Evolutionary conservation across 345 rosid genomes (phyloP), one percentile per base, ranked within the genome.

Genomic region (Cardamine resedifolia): DNA sequence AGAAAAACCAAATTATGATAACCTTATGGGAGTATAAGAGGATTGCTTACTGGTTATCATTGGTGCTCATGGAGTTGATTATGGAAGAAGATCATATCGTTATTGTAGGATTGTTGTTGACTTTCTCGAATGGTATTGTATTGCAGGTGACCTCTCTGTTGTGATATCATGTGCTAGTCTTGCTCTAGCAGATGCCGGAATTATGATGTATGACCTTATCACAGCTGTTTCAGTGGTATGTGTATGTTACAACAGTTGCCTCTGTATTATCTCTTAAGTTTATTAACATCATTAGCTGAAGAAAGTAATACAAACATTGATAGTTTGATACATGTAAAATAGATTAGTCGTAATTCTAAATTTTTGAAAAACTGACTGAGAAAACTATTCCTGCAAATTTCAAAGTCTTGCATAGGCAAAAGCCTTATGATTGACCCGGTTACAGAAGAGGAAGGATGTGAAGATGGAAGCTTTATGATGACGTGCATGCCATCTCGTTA

Each of bases 161-260:
- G 83, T 90, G 36, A 81, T 88, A 78, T 90, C 97, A 36, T 95
- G 99, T 78, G 97, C 98, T 64, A 88, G 98, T 84, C 96, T 95
- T 75, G 98, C 98, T 80, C 74, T 91, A 70, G 99, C 98, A 21
- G 98, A 91, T 84, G 96, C 97, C 1, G 96, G 99, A 58, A 91
- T 91, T 71, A 87, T 88, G 98, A 87, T 95, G 90, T 85, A 86
- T 84, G 99, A 95, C 79, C 96, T 91, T 21, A 88, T 95, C 68
- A 83, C 96, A 55, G 88, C 97, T 57, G 96, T 88, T 76, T 90
- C 98, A 70, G 89, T 91, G 96, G 97, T 89, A 89, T 63, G 72
- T 45, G 0, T 19, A 26, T 26, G 9, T 47, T 63, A 51, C 33
- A 36, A 28, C 33, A 28, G 6, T 21, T 67, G 10, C 56, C 63